Conservation (phyloP, 257 asterid species). For the Handroanthus guayacan region DNA sequence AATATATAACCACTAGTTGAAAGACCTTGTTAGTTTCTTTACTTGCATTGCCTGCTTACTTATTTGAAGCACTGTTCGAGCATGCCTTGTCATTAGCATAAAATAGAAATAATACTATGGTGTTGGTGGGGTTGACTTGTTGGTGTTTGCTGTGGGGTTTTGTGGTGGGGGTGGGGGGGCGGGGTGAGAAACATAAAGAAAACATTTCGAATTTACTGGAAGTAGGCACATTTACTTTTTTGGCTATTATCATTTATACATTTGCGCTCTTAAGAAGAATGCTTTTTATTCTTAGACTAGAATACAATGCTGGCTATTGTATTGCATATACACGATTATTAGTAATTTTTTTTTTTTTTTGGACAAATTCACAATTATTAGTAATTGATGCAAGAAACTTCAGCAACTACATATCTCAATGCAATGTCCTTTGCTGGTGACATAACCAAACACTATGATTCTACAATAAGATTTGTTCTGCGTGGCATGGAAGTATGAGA, state of each 20-base stretch:
- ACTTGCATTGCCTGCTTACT: not conserved
- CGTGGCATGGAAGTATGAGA: not conserved
- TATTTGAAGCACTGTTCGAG: not conserved
- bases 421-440: not conserved
- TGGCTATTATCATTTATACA: not conserved
- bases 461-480: not conserved
- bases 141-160: not conserved
- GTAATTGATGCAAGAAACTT: not conserved
- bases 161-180: not conserved
- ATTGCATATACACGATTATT: not conserved
- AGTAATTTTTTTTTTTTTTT: too few species aligned
- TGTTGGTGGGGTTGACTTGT: too few species aligned
- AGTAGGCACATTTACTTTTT: not conserved
- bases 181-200: not conserved
- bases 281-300: not conserved
- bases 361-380: too few species aligned
- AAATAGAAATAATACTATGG: not conserved
- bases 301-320: not conserved
- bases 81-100: not conserved
- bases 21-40: not conserved
- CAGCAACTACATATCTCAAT: not conserved
- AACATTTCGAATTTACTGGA: not conserved
- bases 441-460: not conserved
- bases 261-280: not conserved
- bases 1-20: not conserved